Evolutionary conservation across 179 eudicot species (phyloP).

Genomic region (Beta corolliflora): DNA sequence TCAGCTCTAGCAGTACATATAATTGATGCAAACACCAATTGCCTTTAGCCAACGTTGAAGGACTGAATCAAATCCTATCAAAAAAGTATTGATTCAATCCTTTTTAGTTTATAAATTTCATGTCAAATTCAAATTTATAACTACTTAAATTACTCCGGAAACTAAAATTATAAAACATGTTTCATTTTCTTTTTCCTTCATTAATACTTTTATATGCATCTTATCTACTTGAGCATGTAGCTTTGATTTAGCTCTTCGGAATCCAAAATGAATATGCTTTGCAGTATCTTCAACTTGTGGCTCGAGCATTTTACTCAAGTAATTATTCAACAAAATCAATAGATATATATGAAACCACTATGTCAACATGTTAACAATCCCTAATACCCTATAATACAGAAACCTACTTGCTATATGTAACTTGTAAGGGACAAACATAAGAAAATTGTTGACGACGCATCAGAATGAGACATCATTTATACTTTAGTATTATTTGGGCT

Average conservation of each 20-base stretch:
- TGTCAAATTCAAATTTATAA: neutral
- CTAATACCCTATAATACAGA: neutral
- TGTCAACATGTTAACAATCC: neutral
- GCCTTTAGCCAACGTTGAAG: neutral
- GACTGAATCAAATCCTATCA: neutral
- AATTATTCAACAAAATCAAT: neutral
- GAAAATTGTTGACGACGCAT: too few relatives aligned
- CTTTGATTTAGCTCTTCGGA: neutral
- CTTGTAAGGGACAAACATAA: too few relatives aligned
- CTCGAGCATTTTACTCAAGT: neutral
- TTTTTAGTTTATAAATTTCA: neutral
- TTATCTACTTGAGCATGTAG: neutral
- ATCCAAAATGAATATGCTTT: neutral
- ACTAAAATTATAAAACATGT: neutral
- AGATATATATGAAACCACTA: neutral
- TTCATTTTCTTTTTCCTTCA: neutral
- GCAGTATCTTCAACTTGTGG: neutral
- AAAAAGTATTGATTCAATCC: too few relatives aligned
- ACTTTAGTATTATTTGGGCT: too few relatives aligned
- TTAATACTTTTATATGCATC: neutral
- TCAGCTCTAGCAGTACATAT: neutral
- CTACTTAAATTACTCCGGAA: too few relatives aligned
- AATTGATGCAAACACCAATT: neutral
- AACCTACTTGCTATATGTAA: neutral
- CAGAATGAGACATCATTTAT: too few relatives aligned